Evolutionary conservation across 371 early-diverging fungal genomes (phyloP).

Genomic region (Rhizopus sp.): DNA sequence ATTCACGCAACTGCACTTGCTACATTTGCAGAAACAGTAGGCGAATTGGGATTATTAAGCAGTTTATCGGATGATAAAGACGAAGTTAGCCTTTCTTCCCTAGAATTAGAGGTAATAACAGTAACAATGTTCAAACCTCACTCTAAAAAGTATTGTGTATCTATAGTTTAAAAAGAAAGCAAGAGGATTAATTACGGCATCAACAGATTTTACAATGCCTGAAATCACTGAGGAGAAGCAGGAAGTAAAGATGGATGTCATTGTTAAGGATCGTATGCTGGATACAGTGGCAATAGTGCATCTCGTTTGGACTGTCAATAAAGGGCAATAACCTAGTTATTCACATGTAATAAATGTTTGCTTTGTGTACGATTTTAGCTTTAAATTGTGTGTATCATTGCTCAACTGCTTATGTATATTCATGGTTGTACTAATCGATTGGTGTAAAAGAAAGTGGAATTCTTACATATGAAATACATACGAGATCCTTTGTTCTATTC

Average conservation of each 20-base stretch:
- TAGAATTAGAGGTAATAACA: conserved; percentile 8
- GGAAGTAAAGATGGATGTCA: conserved; percentile 38
- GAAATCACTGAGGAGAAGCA: conserved; percentile 25
- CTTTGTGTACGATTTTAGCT: too few species aligned
- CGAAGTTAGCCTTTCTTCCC: neutral
- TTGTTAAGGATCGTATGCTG: conserved; percentile 49
- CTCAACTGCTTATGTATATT: too few species aligned
- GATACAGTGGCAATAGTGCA: conserved; percentile 50
- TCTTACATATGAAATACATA: too few species aligned
- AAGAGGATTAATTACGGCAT: conserved; percentile 52
- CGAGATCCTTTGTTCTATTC: too few species aligned
- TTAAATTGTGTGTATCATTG: too few species aligned
- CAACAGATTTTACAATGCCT: conserved; percentile 37
- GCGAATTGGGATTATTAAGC: conserved; percentile 54
- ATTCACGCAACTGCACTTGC: conserved; percentile 63
- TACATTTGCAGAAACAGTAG: conserved; percentile 67
- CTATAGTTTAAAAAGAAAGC: conserved; percentile 54
- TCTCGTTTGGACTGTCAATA: conserved; percentile 36
- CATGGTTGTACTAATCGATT: too few species aligned
- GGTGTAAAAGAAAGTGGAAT: too few species aligned
- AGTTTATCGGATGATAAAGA: conserved; percentile 17
- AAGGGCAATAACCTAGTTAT: too few species aligned
- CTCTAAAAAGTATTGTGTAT: neutral
- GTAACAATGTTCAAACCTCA: too few species aligned
- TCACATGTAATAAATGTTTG: too few species aligned